Conservation (phyloP, 2,329 filamentous ascomycete species). For the Ophiostoma pallidulum region DNA sequence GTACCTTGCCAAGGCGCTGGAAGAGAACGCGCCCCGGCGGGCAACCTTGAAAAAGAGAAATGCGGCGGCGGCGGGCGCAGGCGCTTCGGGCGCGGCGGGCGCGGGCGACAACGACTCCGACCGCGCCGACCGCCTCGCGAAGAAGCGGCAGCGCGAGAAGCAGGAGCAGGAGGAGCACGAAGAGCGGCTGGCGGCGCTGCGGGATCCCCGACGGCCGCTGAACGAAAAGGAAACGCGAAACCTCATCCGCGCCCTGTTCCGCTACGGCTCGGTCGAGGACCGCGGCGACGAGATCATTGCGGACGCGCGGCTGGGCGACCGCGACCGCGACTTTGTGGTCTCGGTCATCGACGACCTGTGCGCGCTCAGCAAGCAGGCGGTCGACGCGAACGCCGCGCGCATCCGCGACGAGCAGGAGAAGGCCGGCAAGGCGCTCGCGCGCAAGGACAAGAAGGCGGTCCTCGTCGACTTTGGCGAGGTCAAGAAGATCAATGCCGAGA, state of each 20-base stretch:
- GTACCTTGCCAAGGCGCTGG: slow-evolving; percentile 71
- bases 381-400: slow-evolving; percentile 58
- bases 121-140: slow-evolving; percentile 52
- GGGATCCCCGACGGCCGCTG: slow-evolving; percentile 81
- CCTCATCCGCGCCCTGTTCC: slow-evolving; percentile 80
- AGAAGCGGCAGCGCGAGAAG: slow-evolving; percentile 57
- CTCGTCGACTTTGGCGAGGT: slow-evolving; percentile 90
- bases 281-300: slow-evolving; percentile 77
- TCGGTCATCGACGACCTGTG: slow-evolving; percentile 69
- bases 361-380: slow-evolving; percentile 43
- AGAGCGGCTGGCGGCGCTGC: slow-evolving; percentile 61
- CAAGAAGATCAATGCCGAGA: slow-evolving; percentile 93
- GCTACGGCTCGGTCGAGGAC: slow-evolving; percentile 84
- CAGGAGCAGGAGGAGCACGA: slow-evolving; percentile 65
- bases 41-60: slow-evolving; percentile 51
- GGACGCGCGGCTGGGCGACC: slow-evolving; percentile 74
- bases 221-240: slow-evolving; percentile 90
- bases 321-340: slow-evolving; percentile 72
- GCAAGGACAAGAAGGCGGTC: slow-evolving; percentile 96
- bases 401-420: slow-evolving; percentile 76
- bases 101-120: slow-evolving; percentile 38
- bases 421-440: slow-evolving; percentile 72
- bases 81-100: slow-evolving; percentile 26
- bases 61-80: too few relatives aligned
- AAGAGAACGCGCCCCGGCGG: slow-evolving; percentile 75